phyloP scores from a whole-genome alignment of 2,329 filamentous ascomycete species.

The Cordyceps cicadae region DNA sequence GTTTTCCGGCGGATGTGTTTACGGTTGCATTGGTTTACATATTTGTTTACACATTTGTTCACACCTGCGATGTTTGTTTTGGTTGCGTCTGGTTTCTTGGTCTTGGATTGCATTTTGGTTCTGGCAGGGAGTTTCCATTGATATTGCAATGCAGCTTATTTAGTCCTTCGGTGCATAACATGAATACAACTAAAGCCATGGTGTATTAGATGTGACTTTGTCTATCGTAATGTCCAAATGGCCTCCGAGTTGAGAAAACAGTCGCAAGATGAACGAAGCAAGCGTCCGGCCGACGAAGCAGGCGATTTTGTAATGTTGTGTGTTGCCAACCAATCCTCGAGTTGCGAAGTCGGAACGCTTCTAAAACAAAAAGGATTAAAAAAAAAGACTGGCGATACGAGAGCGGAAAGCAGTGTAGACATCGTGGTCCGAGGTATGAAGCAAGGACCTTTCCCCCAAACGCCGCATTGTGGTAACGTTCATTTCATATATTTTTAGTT shows the following conservation, averaged over 20 bases:
- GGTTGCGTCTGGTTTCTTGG: background rate
- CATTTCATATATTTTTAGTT: slow-evolving; percentile 9
- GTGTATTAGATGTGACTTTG: slow-evolving; percentile 9
- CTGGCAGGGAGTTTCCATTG: background rate
- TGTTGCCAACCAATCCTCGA: background rate
- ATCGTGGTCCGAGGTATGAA: background rate
- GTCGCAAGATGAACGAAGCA: background rate
- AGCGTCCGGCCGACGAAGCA: background rate
- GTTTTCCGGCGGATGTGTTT: too few species aligned
- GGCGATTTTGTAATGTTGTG: background rate
- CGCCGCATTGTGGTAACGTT: slow-evolving; percentile 10
- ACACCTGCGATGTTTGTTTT: background rate
- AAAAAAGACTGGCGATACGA: background rate
- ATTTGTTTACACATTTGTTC: background rate
- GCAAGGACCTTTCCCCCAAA: slow-evolving; percentile 6
- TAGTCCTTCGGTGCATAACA: background rate
- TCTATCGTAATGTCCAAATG: slow-evolving; percentile 10
- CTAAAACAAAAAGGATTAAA: background rate
- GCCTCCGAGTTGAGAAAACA: background rate
- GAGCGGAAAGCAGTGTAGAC: slow-evolving; percentile 7
- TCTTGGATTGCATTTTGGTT: background rate
- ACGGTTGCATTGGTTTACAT: background rate
- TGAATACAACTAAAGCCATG: slow-evolving; percentile 1
- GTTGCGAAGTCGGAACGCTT: background rate
- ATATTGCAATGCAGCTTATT: slow-evolving; percentile 1